Conservation (phyloP, 2,329 filamentous ascomycete genomes). For the Cytospora leucostoma region DNA sequence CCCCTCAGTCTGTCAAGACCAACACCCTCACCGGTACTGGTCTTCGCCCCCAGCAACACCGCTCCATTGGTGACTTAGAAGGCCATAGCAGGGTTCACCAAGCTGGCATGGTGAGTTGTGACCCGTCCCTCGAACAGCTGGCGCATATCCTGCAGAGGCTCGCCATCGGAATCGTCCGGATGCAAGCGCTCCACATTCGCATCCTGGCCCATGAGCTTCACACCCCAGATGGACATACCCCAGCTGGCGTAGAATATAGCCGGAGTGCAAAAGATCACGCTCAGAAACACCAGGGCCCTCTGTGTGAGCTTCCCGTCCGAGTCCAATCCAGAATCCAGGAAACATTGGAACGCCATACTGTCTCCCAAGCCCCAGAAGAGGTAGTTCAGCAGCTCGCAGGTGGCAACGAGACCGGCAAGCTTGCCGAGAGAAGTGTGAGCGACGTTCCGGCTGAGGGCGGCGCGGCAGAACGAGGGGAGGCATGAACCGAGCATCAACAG, state of each 20-base stretch:
- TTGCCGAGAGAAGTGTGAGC: not conserved
- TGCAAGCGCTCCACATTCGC: not conserved
- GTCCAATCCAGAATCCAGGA: not conserved
- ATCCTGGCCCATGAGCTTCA: not conserved
- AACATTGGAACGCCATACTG: slow-evolving; percentile 12
- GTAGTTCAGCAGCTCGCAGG: slow-evolving; percentile 11
- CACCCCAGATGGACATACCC: slow-evolving; percentile 8
- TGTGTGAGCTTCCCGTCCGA: not conserved
- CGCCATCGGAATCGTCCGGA: not conserved
- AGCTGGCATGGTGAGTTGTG: slow-evolving; percentile 13
- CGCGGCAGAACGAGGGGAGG: slow-evolving; percentile 20
- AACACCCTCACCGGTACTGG: slow-evolving; percentile 24
- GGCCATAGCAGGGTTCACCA: slow-evolving; percentile 9
- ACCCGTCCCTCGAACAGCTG: slow-evolving; percentile 10
- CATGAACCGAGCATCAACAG: slow-evolving; percentile 22
- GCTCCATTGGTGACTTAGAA: not conserved
- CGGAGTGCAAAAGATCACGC: slow-evolving; percentile 18
- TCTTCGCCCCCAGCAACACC: not conserved
- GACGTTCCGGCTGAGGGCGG: slow-evolving; percentile 7
- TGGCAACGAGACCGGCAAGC: slow-evolving; percentile 18
- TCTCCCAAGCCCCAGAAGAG: slow-evolving; percentile 16
- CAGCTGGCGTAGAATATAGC: slow-evolving; percentile 11
- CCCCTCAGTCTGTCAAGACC: not conserved
- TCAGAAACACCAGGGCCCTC: not conserved
- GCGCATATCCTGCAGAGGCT: slow-evolving; percentile 14